These are phyloP conservation scores for Neofusicoccum sp. DNA, from an alignment of 2,329 filamentous ascomycete species.

Conservation along the genomic window DNA sequence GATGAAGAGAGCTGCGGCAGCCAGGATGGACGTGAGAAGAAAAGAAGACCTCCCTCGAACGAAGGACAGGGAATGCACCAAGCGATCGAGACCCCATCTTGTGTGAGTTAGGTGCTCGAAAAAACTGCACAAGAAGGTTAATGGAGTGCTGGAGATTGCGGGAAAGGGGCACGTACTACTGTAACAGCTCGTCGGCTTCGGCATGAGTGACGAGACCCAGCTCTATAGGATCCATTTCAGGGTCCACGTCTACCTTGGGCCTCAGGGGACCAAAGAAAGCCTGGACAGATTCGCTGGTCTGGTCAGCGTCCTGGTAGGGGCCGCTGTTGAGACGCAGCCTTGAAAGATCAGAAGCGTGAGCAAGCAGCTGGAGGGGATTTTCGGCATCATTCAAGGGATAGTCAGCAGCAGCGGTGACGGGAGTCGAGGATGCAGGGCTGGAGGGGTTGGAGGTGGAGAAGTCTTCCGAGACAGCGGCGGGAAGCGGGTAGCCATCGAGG, in stretches of 20 bases:
- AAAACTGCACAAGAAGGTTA: slow-evolving; percentile 53
- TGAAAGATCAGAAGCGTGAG: slow-evolving; percentile 67
- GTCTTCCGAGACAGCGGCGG: neutral
- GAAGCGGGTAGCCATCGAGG: slow-evolving; percentile 24
- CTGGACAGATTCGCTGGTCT: neutral
- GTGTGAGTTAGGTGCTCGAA: slow-evolving; percentile 72
- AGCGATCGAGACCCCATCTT: slow-evolving; percentile 71
- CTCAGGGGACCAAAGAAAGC: slow-evolving; percentile 69
- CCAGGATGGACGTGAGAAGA: slow-evolving; percentile 71
- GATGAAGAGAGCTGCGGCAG: slow-evolving; percentile 68
- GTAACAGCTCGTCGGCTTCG: slow-evolving; percentile 66
- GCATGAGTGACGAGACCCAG: slow-evolving; percentile 67
- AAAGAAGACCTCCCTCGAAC: slow-evolving; percentile 70
- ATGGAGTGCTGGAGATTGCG: neutral
- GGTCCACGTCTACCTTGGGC: slow-evolving; percentile 64
- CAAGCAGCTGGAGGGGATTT: slow-evolving; percentile 73
- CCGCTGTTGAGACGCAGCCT: neutral
- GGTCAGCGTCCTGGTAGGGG: neutral
- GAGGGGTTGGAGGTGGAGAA: neutral
- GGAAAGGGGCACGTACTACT: slow-evolving; percentile 55
- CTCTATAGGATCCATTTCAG: slow-evolving; percentile 69
- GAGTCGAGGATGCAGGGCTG: slow-evolving; percentile 23
- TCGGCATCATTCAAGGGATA: slow-evolving; percentile 72
- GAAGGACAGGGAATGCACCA: slow-evolving; percentile 66
- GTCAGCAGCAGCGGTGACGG: slow-evolving; percentile 22